Evolutionary conservation across 1,284 basidiomycete genomes (phyloP), one percentile per base, ranked within the genome.

Genomic region (Malassezia yamatoensis): DNA sequence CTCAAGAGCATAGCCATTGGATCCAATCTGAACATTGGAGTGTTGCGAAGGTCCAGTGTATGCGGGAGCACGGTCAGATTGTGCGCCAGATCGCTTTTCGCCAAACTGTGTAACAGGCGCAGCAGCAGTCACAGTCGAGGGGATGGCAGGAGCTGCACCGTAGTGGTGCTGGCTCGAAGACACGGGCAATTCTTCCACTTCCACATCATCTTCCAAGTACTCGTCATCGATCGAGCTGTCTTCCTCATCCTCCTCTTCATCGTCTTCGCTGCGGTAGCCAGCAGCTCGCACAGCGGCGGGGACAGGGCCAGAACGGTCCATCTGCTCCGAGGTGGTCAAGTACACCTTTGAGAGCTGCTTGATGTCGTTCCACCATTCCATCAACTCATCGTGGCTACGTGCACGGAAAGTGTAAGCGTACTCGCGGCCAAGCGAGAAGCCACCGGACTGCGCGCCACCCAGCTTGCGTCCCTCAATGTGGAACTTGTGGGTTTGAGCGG

Each of bases 361-460:
- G 53, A 94, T 81, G 76, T 96, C 94, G 77, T 96, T 96, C 93
- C 94, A 98, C 87, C 94, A 96, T 78, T 96, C 93, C 89, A 96
- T 91, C 88, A 96, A 90, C 73, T 96, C 93, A 65, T 96, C 91
- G 71, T 88, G 84, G 64, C 83, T 86, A 61, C 91, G 80, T 42
- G 87, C 83, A 49, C 90, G 83, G 82, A 98, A 96, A 44, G 85
- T 89, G 84, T 88, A 96, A 21, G 88, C 88, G 57, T 78, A 78
- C 54, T 80, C 79, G 61, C 75, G 76, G 54, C 76, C 74, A 56
- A 80, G 70, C 66, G 83, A 82, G 58, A 81, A 77, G 55, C 80
- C 68, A 43, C 80, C 76, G 83, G 85, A 12, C 80, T 83, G 3
- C 88, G 88, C 59, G 74, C 77, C 65, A 70, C 78, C 54, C 63